Evolutionary conservation across 1,139 yeast species (phyloP), one percentile per base, ranked within the genome.

Genomic region (Yamadazyma epiphylla): DNA sequence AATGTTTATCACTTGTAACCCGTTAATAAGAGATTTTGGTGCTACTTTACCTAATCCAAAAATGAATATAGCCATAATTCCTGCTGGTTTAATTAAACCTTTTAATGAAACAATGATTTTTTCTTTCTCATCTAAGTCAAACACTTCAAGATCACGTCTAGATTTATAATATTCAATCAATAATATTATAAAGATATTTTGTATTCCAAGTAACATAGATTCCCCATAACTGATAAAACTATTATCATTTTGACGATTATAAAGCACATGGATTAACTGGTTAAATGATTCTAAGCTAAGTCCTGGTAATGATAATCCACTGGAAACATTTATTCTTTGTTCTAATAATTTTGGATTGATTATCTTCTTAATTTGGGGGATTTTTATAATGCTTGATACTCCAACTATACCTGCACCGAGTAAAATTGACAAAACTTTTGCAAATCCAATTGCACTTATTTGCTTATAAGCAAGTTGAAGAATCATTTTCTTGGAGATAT

Each of bases 1-100:
- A 31, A 77, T 73, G 26, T 71, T 69, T 34, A 70, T 49, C 12
- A 70, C 59, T 42, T 77, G 78, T 36, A 78, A 60, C 2, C 53
- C 37, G 12, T 53, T 51, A 24, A 68, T 45, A 30, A 61, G 42
- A 5, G 42, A 35, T 2, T 49, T 33, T 5, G 74, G 70, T 2
- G 63, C 61, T 5, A 62, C 25, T 36, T 60, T 55, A 26, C 58
- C 45, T 31, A 65, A 48, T 29, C 62, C 51, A 6, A 64, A 30
- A 8, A 55, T 31, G 2, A 55, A 40, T 0, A 51, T 70, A 11
- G 50, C 39, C 35, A 66, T 52, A 4, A 49, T 32, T 1, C 46
- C 58, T 21, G 57, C 38, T 4, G 70, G 70, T 31, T 37, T 45
- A 4, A 48, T 29, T 31, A 60, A 46, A 23, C 48, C 48, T 26